Base-by-base conservation (phyloP, 2,329 filamentous ascomycete species). In the Apiospora malaysiana region DNA sequence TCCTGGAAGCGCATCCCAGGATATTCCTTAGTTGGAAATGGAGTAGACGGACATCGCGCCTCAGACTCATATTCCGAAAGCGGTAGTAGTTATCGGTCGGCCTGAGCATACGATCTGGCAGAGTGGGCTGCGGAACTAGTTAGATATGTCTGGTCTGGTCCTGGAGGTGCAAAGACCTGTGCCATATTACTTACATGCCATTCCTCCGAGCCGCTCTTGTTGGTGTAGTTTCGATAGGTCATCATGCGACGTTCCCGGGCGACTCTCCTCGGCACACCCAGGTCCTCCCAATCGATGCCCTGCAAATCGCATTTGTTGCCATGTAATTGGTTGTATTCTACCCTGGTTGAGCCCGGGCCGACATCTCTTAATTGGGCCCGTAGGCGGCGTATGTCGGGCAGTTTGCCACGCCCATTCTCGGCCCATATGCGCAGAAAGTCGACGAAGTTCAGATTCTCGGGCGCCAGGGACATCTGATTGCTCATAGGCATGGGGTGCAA, bases 21-120 rank as follows among this genome's bases (percentile, higher is more conserved):
- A 91, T 82, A 75, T 90, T 91, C 59, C 90, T 88, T 16, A 92
- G 82, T 76, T 92, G 90, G 72, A 92, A 92, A 79, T 92, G 90
- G n/a, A 88, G 83, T 23, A 92, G 79, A 72, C 85, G 82, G 32
- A 89, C 82, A 68, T 89, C 83, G 25, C 82, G 83, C 65, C 85
- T 83, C 56, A 91, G 82, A 72, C 87, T 83, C 84, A 90, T 90
- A 49, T 82, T 84, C 51, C 83, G 84, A 76, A 91, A 92, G 68
- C 85, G 84, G 76, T 91, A 91, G 76, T 86, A 91, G 74, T 80
- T 86, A 23, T 86, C 83, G 0, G 75, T 79, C 16, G 80, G 78
- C 0, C 82, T 81, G 6, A 87, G 77, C 42, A 75, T 73, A 16
- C 74, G 74, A 70, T 83, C 79, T n/a, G 78, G 77, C 5, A 78